Percentiles rank a stretch among this genome's conserved stretches.
These are phyloP conservation scores for Quercus agrifolia DNA, from an alignment of 306 rosid species.

Conservation along the genomic window DNA sequence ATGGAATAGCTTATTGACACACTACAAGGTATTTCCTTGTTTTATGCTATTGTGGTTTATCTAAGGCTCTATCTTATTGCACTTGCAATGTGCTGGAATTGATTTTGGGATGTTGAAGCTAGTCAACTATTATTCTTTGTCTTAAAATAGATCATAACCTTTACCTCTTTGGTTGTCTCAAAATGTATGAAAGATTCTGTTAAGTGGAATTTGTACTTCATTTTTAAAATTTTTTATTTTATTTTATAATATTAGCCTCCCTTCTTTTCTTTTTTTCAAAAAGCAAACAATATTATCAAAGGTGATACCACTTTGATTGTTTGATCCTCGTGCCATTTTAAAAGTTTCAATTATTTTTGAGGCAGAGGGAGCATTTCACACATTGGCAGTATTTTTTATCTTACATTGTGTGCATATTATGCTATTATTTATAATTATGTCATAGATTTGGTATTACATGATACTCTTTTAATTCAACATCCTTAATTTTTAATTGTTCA, in stretches of 20 bases:
- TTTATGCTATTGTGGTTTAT: neutral
- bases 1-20: conserved; percentile 95
- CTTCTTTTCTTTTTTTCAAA: too few relatives aligned
- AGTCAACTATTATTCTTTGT: neutral
- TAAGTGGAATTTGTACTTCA: too few relatives aligned
- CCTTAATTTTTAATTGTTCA: neutral
- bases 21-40: conserved; percentile 72
- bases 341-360: too few relatives aligned
- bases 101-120: neutral
- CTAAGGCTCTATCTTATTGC: neutral
- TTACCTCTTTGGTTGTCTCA: too few relatives aligned
- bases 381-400: neutral
- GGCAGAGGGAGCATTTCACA: neutral
- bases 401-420: neutral
- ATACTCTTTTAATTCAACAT: neutral
- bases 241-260: too few relatives aligned
- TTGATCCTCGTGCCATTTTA: too few relatives aligned
- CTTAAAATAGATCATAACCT: too few relatives aligned
- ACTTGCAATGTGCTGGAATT: neutral
- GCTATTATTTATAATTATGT: neutral
- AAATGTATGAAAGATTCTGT: too few relatives aligned
- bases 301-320: too few relatives aligned
- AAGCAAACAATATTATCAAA: too few relatives aligned
- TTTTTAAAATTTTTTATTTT: too few relatives aligned
- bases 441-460: neutral